phyloP scores from a whole-genome alignment of 805 yeast species.

The Pichia gijzeniarum region DNA sequence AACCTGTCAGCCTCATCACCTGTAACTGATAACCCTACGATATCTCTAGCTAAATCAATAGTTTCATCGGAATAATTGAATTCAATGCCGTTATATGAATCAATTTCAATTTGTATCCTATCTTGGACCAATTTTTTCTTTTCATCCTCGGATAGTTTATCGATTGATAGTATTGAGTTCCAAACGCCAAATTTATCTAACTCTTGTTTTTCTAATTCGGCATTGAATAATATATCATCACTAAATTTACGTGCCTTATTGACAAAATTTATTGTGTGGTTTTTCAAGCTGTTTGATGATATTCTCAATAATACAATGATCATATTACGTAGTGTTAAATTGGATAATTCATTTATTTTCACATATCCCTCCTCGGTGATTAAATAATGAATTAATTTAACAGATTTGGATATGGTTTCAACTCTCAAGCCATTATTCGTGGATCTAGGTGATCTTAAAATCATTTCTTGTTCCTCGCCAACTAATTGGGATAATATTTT shows the following conservation, averaged over 20 bases:
- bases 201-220: slow-evolving; percentile 25
- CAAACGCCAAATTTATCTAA: slow-evolving; percentile 29
- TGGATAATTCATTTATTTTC: slow-evolving; percentile 22
- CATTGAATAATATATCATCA: slow-evolving; percentile 21
- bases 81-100: slow-evolving; percentile 52
- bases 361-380: slow-evolving; percentile 24
- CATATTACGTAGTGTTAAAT: slow-evolving; percentile 26
- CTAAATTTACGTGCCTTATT: slow-evolving; percentile 18
- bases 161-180: slow-evolving; percentile 13
- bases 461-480: slow-evolving; percentile 42
- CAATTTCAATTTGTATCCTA: slow-evolving; percentile 20
- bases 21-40: slow-evolving; percentile 60
- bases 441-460: slow-evolving; percentile 41
- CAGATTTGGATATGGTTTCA: slow-evolving; percentile 35
- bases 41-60: slow-evolving; percentile 63
- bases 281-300: slow-evolving; percentile 28
- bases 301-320: slow-evolving; percentile 27
- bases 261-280: slow-evolving; percentile 21
- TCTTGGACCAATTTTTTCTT: slow-evolving; percentile 28
- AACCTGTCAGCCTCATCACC: slow-evolving; percentile 76
- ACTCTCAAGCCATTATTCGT: slow-evolving; percentile 32
- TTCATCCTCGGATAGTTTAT: slow-evolving; percentile 13
- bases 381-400: slow-evolving; percentile 33
- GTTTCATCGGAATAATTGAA: slow-evolving; percentile 55
- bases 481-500: slow-evolving; percentile 24